Percentiles rank a stretch among this genome's conserved stretches.
Evolutionary conservation across 1,139 yeast genomes (phyloP).

Genomic region (Wickerhamiella infanticola): DNA sequence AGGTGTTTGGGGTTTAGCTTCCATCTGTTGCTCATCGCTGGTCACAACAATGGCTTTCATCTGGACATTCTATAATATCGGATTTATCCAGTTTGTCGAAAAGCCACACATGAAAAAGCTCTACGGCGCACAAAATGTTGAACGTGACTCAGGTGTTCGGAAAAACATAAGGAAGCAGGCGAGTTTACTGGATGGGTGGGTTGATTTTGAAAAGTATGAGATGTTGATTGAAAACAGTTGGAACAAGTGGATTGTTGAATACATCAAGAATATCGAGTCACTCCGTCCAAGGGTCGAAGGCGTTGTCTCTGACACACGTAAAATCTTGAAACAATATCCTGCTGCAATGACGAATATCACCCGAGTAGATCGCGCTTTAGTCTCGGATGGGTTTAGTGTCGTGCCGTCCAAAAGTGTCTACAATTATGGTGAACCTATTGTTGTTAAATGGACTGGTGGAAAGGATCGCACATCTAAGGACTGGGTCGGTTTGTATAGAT

Average conservation of each 20-base stretch:
- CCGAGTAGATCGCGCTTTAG: conserved; percentile 4
- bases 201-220: conserved; percentile 1
- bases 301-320: conserved; percentile 21
- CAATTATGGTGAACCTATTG: conserved; percentile 35
- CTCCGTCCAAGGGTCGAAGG: conserved; percentile 16
- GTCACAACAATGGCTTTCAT: conserved; percentile 42
- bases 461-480: conserved; percentile 32
- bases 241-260: conserved; percentile 19
- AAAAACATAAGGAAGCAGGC: conserved; percentile 39
- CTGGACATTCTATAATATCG: conserved; percentile 56
- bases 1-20: conserved; percentile 67
- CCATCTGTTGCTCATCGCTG: conserved; percentile 45
- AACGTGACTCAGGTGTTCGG: conserved; percentile 41
- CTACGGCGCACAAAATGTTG: conserved; percentile 42
- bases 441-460: conserved; percentile 44
- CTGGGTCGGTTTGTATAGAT: conserved; percentile 69
- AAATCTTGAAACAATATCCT: conserved; percentile 23
- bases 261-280: conserved; percentile 5
- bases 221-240: conserved; percentile 22
- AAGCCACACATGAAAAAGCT: conserved; percentile 66
- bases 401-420: conserved; percentile 8
- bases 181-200: conserved; percentile 3
- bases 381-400: conserved; percentile 15
- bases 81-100: conserved; percentile 60
- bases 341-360: conserved; percentile 24